Base-by-base conservation (phyloP, 257 asterid genomes). In the Paulownia fortunei region DNA sequence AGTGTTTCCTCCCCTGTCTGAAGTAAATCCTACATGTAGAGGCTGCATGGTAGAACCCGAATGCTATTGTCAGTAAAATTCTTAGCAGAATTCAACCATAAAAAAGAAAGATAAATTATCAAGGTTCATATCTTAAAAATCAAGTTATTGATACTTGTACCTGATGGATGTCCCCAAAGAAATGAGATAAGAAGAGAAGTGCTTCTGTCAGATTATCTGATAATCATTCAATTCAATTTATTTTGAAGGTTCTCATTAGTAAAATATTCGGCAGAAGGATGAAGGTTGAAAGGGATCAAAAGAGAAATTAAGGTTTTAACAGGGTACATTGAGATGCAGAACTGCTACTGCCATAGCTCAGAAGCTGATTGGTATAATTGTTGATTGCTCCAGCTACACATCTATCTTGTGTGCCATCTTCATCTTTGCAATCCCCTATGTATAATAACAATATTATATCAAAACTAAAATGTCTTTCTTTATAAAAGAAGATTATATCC, bases 311-410 rank as follows among this genome's bases (percentile, higher is more conserved):
- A 54, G 51, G 66, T 30, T 4, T 15, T 6, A 23, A 59, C 6
- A 39, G 46, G 7, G 18, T 87, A 91, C 98, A 90, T 73, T 82
- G 87, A 79, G 89, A 84, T 34, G 69, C 85, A 54, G 81, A 79
- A 56, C 68, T 66, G 72, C 8, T 69, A 37, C 49, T 74, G 77
- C 74, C 74, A 37, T 89, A 89, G 67, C 36, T 85, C 23, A 86
- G 87, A 19, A 94, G 97, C 77, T 92, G 98, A n/a, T 65, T 63
- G 19, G 99, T 94, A 83, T 92, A 94, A 82, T 94, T 94, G 85
- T 92, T 88, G 84, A 94, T 90, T 32, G 97, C 99, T 60, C 98
- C 98, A 12, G 97, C 98, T 16, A 91, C 98, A 77, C 98, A 93
- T 65, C 91, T 89, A n/a, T 81, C 97, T 59, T 52, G 59, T 60